Conservation (phyloP, 495 filamentous ascomycete species). For the Talaromyces borbonicus region DNA sequence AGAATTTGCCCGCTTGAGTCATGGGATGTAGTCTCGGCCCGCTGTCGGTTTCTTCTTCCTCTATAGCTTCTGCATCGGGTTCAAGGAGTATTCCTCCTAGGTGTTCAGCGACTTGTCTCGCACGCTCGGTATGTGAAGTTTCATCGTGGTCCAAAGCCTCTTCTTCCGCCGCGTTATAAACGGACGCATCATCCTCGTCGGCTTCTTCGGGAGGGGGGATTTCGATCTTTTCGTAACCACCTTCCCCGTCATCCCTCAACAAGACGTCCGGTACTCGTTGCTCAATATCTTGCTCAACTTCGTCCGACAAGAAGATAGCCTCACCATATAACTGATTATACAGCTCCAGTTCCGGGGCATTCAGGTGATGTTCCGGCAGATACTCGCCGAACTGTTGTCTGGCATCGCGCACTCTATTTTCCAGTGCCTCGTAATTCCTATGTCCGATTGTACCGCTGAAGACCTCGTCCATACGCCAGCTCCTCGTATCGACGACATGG, state of each 20-base stretch:
- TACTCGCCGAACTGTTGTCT: slow-evolving; percentile 67
- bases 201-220: slow-evolving; percentile 24
- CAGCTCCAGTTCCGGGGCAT: slow-evolving; percentile 56
- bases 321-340: slow-evolving; percentile 77
- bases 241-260: slow-evolving; percentile 49
- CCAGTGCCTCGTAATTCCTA: slow-evolving; percentile 35
- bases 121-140: slow-evolving; percentile 27
- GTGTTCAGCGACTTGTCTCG: slow-evolving; percentile 35
- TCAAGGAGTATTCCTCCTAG: slow-evolving; percentile 39
- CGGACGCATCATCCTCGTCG: slow-evolving; percentile 18
- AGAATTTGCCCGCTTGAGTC: slow-evolving; percentile 52
- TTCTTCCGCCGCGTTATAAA: slow-evolving; percentile 35
- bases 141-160: slow-evolving; percentile 18
- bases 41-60: slow-evolving; percentile 35
- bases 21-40: slow-evolving; percentile 48
- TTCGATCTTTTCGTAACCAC: slow-evolving; percentile 51
- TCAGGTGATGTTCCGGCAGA: slow-evolving; percentile 64
- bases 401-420: slow-evolving; percentile 57
- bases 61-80: slow-evolving; percentile 38
- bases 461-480: slow-evolving; percentile 14
- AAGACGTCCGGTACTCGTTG: slow-evolving; percentile 29
- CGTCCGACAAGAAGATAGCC: slow-evolving; percentile 41
- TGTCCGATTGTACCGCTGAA: slow-evolving; percentile 17
- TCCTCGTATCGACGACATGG: slow-evolving; percentile 14
- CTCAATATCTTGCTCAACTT: slow-evolving; percentile 24